A percentile compares a stretch with the other conserved stretches of the same genome.
phyloP scores from a whole-genome alignment of 257 asterid species.

The Fraxinus cuspidata region DNA sequence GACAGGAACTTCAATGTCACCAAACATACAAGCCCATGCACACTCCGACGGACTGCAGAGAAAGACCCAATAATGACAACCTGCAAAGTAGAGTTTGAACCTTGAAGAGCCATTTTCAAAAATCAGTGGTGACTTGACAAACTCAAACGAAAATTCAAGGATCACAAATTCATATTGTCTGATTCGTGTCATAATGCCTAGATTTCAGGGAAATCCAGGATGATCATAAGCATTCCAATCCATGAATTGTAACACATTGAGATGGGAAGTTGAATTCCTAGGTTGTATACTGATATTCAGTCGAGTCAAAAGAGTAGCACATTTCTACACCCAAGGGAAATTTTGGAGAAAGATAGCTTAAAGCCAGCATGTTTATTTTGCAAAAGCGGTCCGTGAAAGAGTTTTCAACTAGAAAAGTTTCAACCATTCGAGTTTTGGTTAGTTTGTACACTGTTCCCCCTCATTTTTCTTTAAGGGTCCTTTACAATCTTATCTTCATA shows the following conservation, averaged over 20 bases:
- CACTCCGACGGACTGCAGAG: slow-evolving; percentile 63
- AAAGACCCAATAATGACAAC: slow-evolving; percentile 83
- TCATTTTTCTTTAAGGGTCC: background rate
- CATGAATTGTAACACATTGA: background rate
- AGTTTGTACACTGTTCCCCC: background rate
- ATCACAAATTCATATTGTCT: background rate
- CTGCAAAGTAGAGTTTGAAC: slow-evolving; percentile 46
- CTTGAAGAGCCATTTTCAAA: slow-evolving; percentile 20
- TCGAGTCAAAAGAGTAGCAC: background rate
- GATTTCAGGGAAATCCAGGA: background rate
- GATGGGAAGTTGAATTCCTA: background rate
- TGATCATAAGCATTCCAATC: background rate
- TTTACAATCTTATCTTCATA: background rate
- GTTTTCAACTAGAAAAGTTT: background rate
- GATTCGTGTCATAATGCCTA: background rate
- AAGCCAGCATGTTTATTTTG: background rate
- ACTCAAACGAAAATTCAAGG: background rate
- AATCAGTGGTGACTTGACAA: slow-evolving; percentile 4
- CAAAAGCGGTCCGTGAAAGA: background rate
- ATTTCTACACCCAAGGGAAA: background rate
- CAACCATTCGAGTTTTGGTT: background rate
- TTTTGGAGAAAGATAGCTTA: background rate
- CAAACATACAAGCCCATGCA: slow-evolving; percentile 93
- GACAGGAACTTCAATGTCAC: slow-evolving; percentile 82
- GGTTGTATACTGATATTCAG: background rate